These are phyloP conservation scores for Microcera coccophila DNA, from an alignment of 2,329 filamentous ascomycete genomes.

Conservation along the genomic window DNA sequence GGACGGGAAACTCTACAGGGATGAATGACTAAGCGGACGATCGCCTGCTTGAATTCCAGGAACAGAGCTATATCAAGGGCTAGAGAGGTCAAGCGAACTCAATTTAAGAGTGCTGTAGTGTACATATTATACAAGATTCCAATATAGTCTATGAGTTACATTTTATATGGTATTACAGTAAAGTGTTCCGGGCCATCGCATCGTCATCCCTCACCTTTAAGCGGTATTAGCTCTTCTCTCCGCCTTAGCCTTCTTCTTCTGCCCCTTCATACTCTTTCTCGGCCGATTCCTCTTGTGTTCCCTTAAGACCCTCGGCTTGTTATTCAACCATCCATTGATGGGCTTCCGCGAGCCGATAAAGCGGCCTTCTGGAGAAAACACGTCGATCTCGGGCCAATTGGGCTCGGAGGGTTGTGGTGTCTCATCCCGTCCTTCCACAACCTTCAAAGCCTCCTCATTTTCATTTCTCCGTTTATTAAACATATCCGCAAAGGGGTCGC, in stretches of 20 bases:
- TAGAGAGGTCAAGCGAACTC: too few species aligned
- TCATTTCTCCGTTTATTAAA: constrained; percentile 23
- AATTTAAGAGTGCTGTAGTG: background rate
- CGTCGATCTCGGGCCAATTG: constrained; percentile 69
- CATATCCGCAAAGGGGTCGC: constrained; percentile 25
- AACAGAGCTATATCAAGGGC: too few species aligned
- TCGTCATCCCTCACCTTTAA: constrained; percentile 9
- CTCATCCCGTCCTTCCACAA: constrained; percentile 10
- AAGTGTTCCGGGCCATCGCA: background rate
- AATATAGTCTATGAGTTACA: constrained; percentile 12
- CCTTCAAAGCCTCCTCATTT: constrained; percentile 20
- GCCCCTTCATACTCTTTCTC: constrained; percentile 65
- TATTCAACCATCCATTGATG: constrained; percentile 67
- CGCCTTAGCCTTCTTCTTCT: constrained; percentile 40
- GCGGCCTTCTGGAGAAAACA: constrained; percentile 81
- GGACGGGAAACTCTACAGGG: background rate
- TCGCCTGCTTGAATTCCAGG: too few species aligned
- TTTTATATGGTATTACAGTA: constrained; percentile 11
- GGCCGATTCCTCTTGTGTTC: constrained; percentile 54
- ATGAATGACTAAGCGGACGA: background rate
- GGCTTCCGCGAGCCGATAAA: constrained; percentile 65
- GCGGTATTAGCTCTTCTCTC: constrained; percentile 21
- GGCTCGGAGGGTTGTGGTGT: constrained; percentile 27
- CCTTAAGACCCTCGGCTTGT: constrained; percentile 50
- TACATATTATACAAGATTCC: constrained; percentile 8